phyloP scores from a whole-genome alignment of 129 eudicot species.

The Flaveria brownii region DNA sequence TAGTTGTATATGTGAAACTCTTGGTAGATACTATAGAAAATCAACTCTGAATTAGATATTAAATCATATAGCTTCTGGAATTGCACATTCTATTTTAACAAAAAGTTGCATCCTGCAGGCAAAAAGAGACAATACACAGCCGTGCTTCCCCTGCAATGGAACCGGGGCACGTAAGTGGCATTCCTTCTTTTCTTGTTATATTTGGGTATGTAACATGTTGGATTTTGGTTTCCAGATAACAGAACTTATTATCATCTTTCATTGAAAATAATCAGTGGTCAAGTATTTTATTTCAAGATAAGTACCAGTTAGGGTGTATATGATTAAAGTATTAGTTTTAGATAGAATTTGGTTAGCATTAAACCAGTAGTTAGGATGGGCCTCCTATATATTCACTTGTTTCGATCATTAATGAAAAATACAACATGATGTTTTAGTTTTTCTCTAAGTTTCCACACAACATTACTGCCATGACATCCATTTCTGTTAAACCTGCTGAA shows the following conservation, averaged over 20 bases:
- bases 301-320: too few relatives aligned
- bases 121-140: slow-evolving; percentile 88
- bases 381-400: neutral
- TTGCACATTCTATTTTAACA: neutral
- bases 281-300: neutral
- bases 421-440: neutral
- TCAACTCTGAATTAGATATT: neutral
- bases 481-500: neutral
- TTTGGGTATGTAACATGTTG: too few relatives aligned
- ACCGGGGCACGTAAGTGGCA: slow-evolving; percentile 86
- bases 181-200: neutral
- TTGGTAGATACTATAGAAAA: slow-evolving; percentile 4
- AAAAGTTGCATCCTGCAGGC: slow-evolving; percentile 52
- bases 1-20: neutral
- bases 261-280: too few relatives aligned
- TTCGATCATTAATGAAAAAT: neutral
- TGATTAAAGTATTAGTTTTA: neutral
- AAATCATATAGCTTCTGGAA: neutral
- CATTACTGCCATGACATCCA: neutral
- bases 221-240: too few relatives aligned
- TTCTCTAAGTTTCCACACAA: neutral
- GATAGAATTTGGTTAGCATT: too few relatives aligned
- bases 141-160: slow-evolving; percentile 95
- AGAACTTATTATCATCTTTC: neutral
- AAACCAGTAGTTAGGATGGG: neutral